Evolutionary conservation across 1,284 basidiomycete genomes (phyloP).

Genomic region (Leccinum insolens): DNA sequence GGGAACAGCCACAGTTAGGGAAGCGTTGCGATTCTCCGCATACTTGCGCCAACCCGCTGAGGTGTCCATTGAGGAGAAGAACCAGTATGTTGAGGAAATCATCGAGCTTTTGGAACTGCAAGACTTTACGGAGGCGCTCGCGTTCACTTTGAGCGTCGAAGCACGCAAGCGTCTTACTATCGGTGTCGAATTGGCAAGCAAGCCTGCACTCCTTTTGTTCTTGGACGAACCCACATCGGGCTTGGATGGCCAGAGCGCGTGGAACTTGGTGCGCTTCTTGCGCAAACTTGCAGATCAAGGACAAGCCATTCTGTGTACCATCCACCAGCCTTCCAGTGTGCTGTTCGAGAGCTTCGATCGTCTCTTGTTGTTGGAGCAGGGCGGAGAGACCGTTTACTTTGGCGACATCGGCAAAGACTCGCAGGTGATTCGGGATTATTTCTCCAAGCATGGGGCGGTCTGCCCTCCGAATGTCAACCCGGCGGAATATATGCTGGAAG

Average conservation of each 20-base stretch:
- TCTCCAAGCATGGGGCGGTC: conserved; percentile 63
- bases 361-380: conserved; percentile 63
- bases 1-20: conserved; percentile 82
- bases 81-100: conserved; percentile 79
- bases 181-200: conserved; percentile 86
- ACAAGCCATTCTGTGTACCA: conserved; percentile 77
- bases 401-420: conserved; percentile 77
- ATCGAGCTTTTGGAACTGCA: conserved; percentile 73
- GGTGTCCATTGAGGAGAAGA: conserved; percentile 78
- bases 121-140: conserved; percentile 64
- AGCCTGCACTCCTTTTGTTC: conserved; percentile 83
- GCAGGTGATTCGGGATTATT: conserved; percentile 65
- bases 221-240: conserved; percentile 67
- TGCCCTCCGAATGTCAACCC: conserved; percentile 66
- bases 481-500: conserved; percentile 67
- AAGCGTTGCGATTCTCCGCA: conserved; percentile 89
- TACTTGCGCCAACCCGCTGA: conserved; percentile 84
- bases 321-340: conserved; percentile 74
- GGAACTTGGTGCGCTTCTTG: conserved; percentile 83
- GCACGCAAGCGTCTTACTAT: conserved; percentile 87
- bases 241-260: conserved; percentile 83
- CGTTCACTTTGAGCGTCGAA: conserved; percentile 70
- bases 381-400: conserved; percentile 79
- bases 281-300: conserved; percentile 85
- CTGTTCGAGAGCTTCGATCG: conserved; percentile 80